These are phyloP conservation scores for Thyridium curvatum DNA, from an alignment of 2,329 filamentous ascomycete species.

Conservation along the genomic window DNA sequence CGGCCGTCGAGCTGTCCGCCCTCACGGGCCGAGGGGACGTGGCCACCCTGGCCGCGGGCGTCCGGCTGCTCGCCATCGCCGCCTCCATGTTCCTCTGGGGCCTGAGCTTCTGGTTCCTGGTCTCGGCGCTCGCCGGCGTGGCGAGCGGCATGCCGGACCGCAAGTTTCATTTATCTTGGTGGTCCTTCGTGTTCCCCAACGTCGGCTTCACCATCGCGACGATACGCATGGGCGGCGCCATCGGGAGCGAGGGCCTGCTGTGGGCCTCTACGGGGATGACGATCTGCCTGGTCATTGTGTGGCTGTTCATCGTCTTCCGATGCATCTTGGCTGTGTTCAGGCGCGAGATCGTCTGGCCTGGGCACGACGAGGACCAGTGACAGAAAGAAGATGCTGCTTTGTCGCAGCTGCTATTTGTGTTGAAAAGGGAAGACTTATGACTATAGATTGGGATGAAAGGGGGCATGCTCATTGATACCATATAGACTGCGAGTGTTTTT, in stretches of 20 bases:
- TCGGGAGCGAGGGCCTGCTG: constrained; percentile 45
- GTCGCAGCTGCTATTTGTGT: too few species aligned
- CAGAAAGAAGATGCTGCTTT: too few species aligned
- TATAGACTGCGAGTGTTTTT: too few species aligned
- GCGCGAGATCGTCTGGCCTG: constrained; percentile 50
- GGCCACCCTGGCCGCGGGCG: constrained; percentile 11
- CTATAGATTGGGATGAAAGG: too few species aligned
- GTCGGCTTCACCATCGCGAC: constrained; percentile 55
- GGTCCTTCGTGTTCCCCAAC: constrained; percentile 62
- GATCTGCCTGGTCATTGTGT: constrained; percentile 45
- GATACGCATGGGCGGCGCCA: constrained; percentile 47
- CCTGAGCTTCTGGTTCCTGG: constrained; percentile 53
- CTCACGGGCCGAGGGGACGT: constrained; percentile 20
- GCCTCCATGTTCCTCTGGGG: constrained; percentile 58
- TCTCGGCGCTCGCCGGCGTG: constrained; percentile 37
- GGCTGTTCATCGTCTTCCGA: constrained; percentile 42
- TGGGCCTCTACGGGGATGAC: constrained; percentile 51
- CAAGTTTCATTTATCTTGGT: constrained; percentile 45
- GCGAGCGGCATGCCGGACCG: constrained; percentile 24
- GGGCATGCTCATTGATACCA: too few species aligned
- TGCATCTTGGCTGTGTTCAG: constrained; percentile 43
- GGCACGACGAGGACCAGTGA: constrained; percentile 48
- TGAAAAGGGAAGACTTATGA: too few species aligned
- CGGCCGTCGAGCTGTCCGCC: constrained; percentile 27
- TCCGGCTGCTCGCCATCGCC: constrained; percentile 24